Evolutionary conservation across 2,329 filamentous ascomycete species (phyloP), one percentile per base, ranked within the genome.

Genomic region (Thielaviopsis populi): DNA sequence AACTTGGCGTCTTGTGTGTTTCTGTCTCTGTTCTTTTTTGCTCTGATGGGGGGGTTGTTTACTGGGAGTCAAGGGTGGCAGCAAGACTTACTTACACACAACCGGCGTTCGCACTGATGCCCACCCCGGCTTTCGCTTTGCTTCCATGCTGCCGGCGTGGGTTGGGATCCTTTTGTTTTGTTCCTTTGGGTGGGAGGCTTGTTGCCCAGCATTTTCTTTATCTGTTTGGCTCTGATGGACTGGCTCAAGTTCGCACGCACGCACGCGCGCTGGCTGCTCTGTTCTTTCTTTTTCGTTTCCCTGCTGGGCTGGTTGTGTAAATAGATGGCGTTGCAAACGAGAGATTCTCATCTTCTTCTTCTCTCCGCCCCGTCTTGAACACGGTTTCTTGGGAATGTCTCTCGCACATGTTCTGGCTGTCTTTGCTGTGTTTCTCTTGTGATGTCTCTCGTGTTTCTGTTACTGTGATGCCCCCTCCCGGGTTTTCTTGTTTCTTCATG

Each of bases 341-440:
- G 53, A 56, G 53, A 37, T 56, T 56, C 27, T 56, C n/a, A 56
- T 56, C 53, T 56, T 54, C 50, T n/a, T 42, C 15, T 37, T 37
- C 33, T 50, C 11, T 50, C 6, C 11, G 53, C 24, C 53, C 30
- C 37, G 53, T 15, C 53, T 37, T 56, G 53, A 56, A 56, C 53
- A 56, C 30, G 30, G 37, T 22, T 56, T 56, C 30, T n/a, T 37
- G 27, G 53, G 27, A 24, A n/a, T n/a, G n/a, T 56, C 27, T 56
- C 30, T 37, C 27, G 17, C 53, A 37, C 24, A 37, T 37, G n/a
- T 13, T 33, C 53, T 56, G 27, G 4, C 30, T 33, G 24, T 19
- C 17, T 33, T 37, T 56, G 53, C 30, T 33, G n/a, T n/a, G 2
- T 27, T 56, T n/a, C 15, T 37, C n/a, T n/a, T n/a, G n/a, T n/a